These are phyloP conservation scores for Phytophthora nicotianae DNA, from an alignment of 352 stramenopile species.

Conservation along the genomic window DNA sequence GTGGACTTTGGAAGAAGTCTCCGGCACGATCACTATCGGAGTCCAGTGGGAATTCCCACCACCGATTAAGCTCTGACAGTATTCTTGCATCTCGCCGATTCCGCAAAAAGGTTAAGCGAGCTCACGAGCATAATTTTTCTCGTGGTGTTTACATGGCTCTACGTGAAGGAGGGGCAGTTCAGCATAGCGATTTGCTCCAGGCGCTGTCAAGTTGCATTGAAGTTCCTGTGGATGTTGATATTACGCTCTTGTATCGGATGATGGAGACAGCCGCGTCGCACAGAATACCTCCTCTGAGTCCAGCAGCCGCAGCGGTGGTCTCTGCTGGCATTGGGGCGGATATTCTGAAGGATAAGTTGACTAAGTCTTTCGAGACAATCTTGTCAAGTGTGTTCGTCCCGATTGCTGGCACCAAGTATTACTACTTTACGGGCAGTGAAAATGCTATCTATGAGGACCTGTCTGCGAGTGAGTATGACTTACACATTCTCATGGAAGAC, in stretches of 20 bases:
- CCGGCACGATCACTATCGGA: slow-evolving; percentile 23
- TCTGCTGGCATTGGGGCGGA: slow-evolving; percentile 49
- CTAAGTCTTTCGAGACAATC: slow-evolving; percentile 77
- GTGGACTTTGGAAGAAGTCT: slow-evolving; percentile 30
- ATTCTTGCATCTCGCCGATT: slow-evolving; percentile 58
- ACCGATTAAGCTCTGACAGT: slow-evolving; percentile 30
- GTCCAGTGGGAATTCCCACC: slow-evolving; percentile 1
- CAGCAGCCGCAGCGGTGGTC: slow-evolving; percentile 40
- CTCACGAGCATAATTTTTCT: slow-evolving; percentile 90
- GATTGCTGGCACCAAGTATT: slow-evolving; percentile 83
- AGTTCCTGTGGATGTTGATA: slow-evolving; percentile 85
- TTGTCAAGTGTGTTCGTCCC: slow-evolving; percentile 58
- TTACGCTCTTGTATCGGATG: slow-evolving; percentile 88
- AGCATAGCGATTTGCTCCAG: slow-evolving; percentile 88
- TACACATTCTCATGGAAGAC: slow-evolving; percentile 73
- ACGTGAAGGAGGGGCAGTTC: slow-evolving; percentile 69
- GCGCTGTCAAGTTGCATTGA: slow-evolving; percentile 87
- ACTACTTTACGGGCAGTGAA: slow-evolving; percentile 80
- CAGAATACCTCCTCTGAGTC: slow-evolving; percentile 33
- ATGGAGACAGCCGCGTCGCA: slow-evolving; percentile 53
- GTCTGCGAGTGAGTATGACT: slow-evolving; percentile 58
- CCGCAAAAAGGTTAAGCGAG: slow-evolving; percentile 82
- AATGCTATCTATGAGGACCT: slow-evolving; percentile 60
- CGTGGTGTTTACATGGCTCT: slow-evolving; percentile 85
- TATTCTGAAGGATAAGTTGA: slow-evolving; percentile 65